These are phyloP conservation scores for Tricholoma sp. DNA, from an alignment of 768 basidiomycete genomes.

Conservation along the genomic window DNA sequence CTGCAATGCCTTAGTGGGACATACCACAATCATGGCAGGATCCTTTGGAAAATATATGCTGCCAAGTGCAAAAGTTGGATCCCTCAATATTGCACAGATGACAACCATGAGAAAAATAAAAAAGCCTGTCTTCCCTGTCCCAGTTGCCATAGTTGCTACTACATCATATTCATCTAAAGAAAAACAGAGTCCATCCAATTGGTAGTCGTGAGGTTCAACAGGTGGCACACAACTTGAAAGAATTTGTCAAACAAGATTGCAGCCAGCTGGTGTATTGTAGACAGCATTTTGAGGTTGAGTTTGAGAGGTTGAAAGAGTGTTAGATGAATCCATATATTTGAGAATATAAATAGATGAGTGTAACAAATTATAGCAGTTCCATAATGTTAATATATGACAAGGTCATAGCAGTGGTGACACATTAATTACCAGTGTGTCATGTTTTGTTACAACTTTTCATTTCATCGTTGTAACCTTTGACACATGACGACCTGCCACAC, in stretches of 20 bases:
- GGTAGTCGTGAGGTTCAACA: slow-evolving; percentile 16
- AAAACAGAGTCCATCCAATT: slow-evolving; percentile 19
- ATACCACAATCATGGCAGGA: background rate
- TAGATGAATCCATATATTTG: background rate
- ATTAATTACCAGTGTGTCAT: background rate
- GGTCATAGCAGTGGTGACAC: background rate
- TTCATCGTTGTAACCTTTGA: too few relatives aligned
- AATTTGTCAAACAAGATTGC: background rate
- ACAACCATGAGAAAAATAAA: background rate
- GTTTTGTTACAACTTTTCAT: too few relatives aligned
- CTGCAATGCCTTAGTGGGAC: too few relatives aligned
- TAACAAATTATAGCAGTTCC: background rate
- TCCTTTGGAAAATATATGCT: background rate
- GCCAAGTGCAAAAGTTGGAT: background rate
- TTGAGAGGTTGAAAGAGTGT: background rate
- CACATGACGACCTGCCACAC: too few relatives aligned
- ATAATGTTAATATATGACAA: background rate
- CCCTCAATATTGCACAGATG: background rate
- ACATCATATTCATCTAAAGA: slow-evolving; percentile 16
- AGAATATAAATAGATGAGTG: background rate
- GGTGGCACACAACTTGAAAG: background rate
- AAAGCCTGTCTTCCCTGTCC: slow-evolving; percentile 16
- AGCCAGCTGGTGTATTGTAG: background rate
- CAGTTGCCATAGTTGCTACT: slow-evolving; percentile 14
- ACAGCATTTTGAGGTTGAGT: background rate